A percentile compares a stretch with the other conserved stretches of the same genome.
Evolutionary conservation across 2,329 filamentous ascomycete genomes (phyloP).

Genomic region (Epichloe sylvatica): DNA sequence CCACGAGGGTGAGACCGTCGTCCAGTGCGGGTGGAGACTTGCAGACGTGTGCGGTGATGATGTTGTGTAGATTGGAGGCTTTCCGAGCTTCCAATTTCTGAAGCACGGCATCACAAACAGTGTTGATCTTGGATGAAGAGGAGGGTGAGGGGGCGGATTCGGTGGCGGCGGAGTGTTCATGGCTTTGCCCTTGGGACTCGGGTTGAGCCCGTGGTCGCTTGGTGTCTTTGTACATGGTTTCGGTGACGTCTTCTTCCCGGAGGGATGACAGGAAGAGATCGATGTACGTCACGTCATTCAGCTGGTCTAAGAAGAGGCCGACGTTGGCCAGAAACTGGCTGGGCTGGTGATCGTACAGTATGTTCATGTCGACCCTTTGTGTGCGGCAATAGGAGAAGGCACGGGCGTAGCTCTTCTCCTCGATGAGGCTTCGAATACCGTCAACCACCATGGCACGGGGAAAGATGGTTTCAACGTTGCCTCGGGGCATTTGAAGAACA

Average conservation of each 20-base stretch:
- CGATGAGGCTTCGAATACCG: conserved; percentile 70
- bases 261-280: conserved; percentile 85
- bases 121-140: conserved; percentile 56
- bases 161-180: conserved; percentile 6
- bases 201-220: conserved; percentile 27
- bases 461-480: conserved; percentile 90
- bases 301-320: conserved; percentile 65
- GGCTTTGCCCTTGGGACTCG: conserved; percentile 1
- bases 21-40: conserved; percentile 84
- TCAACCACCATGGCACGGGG: conserved; percentile 85
- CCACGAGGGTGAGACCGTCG: conserved; percentile 67
- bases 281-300: conserved; percentile 67
- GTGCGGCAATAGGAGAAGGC: conserved; percentile 82
- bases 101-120: conserved; percentile 75
- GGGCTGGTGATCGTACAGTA: conserved; percentile 85
- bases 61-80: conserved; percentile 64
- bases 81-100: conserved; percentile 48
- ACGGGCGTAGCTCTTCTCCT: conserved; percentile 63
- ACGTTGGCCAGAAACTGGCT: conserved; percentile 70
- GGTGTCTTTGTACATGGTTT: conserved; percentile 89
- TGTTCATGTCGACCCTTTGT: conserved; percentile 95
- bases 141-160: conserved; percentile 3
- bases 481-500: conserved; percentile 86
- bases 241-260: conserved; percentile 82
- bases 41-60: conserved; percentile 88